A percentile compares a stretch with the other conserved stretches of the same genome.
Conservation (phyloP, 768 basidiomycete genomes). For the Mycena rebaudengoi region DNA sequence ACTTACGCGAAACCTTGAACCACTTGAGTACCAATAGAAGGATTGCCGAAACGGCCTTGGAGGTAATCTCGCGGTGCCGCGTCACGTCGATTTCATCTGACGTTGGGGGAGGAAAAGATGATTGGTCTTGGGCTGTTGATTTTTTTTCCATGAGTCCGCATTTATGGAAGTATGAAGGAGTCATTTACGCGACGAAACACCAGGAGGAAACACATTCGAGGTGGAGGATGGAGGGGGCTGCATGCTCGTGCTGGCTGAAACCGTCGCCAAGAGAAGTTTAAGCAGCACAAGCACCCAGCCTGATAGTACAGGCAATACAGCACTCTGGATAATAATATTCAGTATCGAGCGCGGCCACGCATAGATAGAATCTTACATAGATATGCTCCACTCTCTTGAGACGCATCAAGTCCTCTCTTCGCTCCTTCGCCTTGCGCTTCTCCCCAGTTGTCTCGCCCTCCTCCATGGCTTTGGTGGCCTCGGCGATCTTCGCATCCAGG, state of each 20-base stretch:
- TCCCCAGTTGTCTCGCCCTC: conserved; percentile 61
- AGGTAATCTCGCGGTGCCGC: conserved; percentile 96
- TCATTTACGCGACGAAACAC: conserved; percentile 68
- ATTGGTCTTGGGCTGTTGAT: conserved; percentile 65
- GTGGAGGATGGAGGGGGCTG: conserved; percentile 69
- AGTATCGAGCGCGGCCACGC: not conserved
- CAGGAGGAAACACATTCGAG: conserved; percentile 76
- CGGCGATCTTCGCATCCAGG: conserved; percentile 78
- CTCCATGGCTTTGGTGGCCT: conserved; percentile 60
- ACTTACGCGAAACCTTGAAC: conserved; percentile 98
- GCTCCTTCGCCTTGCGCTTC: conserved; percentile 69
- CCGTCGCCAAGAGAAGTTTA: conserved; percentile 91
- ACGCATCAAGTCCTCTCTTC: conserved; percentile 84
- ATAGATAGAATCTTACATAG: conserved; percentile 69
- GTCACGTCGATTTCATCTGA: conserved; percentile 93
- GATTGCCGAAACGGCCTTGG: conserved; percentile 96
- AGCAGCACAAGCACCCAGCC: conserved; percentile 94
- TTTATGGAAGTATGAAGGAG: not conserved
- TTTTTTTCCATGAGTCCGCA: conserved; percentile 2
- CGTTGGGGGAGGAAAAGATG: conserved; percentile 71
- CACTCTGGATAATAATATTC: conserved; percentile 59
- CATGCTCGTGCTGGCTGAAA: conserved; percentile 78
- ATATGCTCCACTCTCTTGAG: conserved; percentile 91
- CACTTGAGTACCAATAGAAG: conserved; percentile 91
- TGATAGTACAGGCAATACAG: conserved; percentile 83